Evolutionary conservation across 1,284 basidiomycete genomes (phyloP), one percentile per base, ranked within the genome.

Genomic region (Sutorius eximius): DNA sequence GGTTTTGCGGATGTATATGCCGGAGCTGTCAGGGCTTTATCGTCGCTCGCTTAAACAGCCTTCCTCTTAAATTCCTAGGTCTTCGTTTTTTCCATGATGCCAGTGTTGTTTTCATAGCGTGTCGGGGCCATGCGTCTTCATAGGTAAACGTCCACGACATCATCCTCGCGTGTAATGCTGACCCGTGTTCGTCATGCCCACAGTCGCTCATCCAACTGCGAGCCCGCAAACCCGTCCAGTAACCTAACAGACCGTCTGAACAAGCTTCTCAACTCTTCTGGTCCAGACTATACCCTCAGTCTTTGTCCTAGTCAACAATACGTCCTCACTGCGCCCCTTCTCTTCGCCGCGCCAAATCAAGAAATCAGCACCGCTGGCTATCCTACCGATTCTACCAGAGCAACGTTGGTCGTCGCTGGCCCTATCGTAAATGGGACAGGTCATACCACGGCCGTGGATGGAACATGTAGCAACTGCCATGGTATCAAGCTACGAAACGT

Each of bases 341-440:
- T 77, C 18, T 91, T 91, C 63, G 76, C 82, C 2, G 79, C 82
- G 8, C 75, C 81, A 0, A 74, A 83, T 61, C 85, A 93, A 71
- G 91, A 93, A 71, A 91, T 93, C 45, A 88, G 82, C 60, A 93
- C 91, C 0, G 66, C 77, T 5, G 88, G 87, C 13, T 89, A 91
- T 59, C 91, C 91, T 0, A 82, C 77, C 0, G 82, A 74, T n/a
- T 68, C 72, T 37, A 71, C 71, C 3, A 74, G 85, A 45, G 84
- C 85, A 1, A 79, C 73, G 9, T 70, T 86, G 20, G 71, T 80
- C 22, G 79, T 93, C 6, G 72, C 71, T 59, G 91, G 90, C 2
- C 71, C 77, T 29, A 69, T 83, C 1, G 57, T 62, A 7, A 77
- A 85, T 61, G 82, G 81, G 8, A 66, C 73, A 41, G 85, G 85